Evolutionary conservation across 805 yeast genomes (phyloP).

Genomic region (Wickerhamomyces silvicola): DNA sequence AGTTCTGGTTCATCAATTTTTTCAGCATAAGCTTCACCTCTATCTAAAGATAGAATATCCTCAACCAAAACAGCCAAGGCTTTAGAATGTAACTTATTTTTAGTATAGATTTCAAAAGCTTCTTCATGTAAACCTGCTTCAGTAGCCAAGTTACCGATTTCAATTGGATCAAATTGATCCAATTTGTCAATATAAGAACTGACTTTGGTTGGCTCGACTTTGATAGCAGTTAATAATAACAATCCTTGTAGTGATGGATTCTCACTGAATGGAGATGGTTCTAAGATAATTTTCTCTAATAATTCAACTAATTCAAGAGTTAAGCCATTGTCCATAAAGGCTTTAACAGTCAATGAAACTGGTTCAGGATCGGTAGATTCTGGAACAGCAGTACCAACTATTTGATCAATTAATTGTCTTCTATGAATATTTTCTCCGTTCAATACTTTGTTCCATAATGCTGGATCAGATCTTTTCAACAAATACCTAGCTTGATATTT

Average conservation of each 20-base stretch:
- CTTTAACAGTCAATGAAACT: constrained; percentile 86
- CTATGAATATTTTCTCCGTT: constrained; percentile 74
- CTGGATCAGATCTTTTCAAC: constrained; percentile 78
- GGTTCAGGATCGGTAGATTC: constrained; percentile 92
- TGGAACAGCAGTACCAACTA: constrained; percentile 93
- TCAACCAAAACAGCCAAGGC: constrained; percentile 91
- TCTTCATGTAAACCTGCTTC: constrained; percentile 88
- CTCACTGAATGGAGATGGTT: constrained; percentile 95
- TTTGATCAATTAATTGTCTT: constrained; percentile 88
- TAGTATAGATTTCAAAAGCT: constrained; percentile 88
- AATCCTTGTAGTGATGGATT: constrained; percentile 93
- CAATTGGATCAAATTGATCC: constrained; percentile 86
- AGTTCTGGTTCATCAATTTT: constrained; percentile 77
- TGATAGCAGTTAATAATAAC: constrained; percentile 88
- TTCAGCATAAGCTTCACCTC: constrained; percentile 91
- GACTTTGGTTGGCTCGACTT: constrained; percentile 87
- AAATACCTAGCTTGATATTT: constrained; percentile 98
- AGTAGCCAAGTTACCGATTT: constrained; percentile 87
- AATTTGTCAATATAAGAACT: constrained; percentile 77
- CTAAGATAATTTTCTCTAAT: constrained; percentile 90
- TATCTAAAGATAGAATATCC: constrained; percentile 87
- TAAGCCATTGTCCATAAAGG: constrained; percentile 91
- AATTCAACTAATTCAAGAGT: constrained; percentile 91
- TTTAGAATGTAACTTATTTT: constrained; percentile 65
- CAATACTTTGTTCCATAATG: constrained; percentile 77